Evolutionary conservation across 1,284 basidiomycete species (phyloP), one percentile per base, ranked within the genome.

Genomic region (Ganoderma boninense): DNA sequence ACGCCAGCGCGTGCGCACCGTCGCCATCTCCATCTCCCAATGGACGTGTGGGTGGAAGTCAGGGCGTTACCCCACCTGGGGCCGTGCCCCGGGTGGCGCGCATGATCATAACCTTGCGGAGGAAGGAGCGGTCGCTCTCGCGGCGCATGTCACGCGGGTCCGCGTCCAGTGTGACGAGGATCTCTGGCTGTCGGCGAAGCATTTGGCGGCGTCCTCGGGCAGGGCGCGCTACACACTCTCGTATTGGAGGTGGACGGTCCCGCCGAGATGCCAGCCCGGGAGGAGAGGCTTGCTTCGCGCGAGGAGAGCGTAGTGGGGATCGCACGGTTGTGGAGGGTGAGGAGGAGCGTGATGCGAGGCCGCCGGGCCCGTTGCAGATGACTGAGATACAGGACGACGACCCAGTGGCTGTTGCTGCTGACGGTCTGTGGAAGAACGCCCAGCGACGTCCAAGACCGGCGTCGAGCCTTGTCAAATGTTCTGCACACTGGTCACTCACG

Each of bases 261-360:
- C 63, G 10, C 63, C 63, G 49, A 56, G 63, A 35, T 64, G 63
- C n/a, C n/a, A n/a, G n/a, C n/a, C n/a, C n/a, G n/a, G n/a, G n/a
- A n/a, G n/a, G n/a, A n/a, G n/a, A n/a, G n/a, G n/a, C n/a, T n/a
- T n/a, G n/a, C n/a, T 7, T 35, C 32, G 49, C 63, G 63, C 20
- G 63, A 35, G n/a, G n/a, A 4, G 18, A 56, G 32, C 8, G 49
- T 64, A 14, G 63, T 32, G n/a, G 63, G 63, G n/a, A 64, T 42
- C 35, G 49, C 63, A 3, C 49, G 63, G 20, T 42, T 54, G 63
- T 54, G 46, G 35, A 64, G 63, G n/a, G 63, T 64, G 49, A 64
- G 46, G 49, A 35, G 46, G 46, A 64, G 46, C 32, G 43, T 49
- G 38, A 64, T 46, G 5, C 63, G 3, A 49, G 63, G 10, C 63